phyloP scores from a whole-genome alignment of 345 rosid species.

The Carallia pectinifolia region DNA sequence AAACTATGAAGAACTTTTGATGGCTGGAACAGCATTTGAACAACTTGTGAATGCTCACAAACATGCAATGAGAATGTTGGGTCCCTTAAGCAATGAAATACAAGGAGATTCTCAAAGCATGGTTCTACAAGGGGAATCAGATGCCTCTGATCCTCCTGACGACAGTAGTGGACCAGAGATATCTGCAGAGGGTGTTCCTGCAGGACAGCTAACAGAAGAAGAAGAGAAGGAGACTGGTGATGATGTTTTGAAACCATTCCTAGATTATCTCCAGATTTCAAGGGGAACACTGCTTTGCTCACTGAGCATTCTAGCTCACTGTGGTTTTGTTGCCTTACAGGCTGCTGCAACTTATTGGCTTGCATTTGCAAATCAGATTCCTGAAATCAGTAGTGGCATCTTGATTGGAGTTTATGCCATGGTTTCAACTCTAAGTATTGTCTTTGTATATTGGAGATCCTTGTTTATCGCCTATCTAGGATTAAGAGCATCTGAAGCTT shows the following conservation, averaged over 20 bases:
- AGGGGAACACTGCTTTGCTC: constrained; percentile 19
- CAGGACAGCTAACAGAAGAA: constrained; percentile 36
- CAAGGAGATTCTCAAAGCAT: constrained; percentile 1
- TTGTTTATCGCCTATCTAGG: constrained; percentile 17
- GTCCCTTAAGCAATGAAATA: constrained; percentile 4
- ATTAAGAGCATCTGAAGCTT: constrained; percentile 25
- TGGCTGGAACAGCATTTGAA: constrained; percentile 30
- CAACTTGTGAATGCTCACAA: constrained; percentile 39
- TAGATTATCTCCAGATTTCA: constrained; percentile 28
- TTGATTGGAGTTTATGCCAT: constrained; percentile 21
- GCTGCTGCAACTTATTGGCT: constrained; percentile 33
- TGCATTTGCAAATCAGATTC: constrained; percentile 29
- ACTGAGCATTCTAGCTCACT: constrained; percentile 8
- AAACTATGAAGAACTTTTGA: constrained; percentile 30
- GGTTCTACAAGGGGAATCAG: not conserved
- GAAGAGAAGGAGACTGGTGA: constrained; percentile 41
- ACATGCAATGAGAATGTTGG: constrained; percentile 22
- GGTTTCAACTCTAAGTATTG: constrained; percentile 19
- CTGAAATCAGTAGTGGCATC: constrained; percentile 10
- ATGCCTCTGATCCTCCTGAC: not conserved
- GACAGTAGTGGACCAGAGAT: constrained; percentile 14
- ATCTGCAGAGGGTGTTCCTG: not conserved
- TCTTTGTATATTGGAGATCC: constrained; percentile 20
- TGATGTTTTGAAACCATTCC: constrained; percentile 27
- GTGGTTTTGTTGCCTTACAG: constrained; percentile 30